These are phyloP conservation scores for Dictyostelium discoideum DNA, from an alignment of 78 protist species.

Conservation along the genomic window DNA sequence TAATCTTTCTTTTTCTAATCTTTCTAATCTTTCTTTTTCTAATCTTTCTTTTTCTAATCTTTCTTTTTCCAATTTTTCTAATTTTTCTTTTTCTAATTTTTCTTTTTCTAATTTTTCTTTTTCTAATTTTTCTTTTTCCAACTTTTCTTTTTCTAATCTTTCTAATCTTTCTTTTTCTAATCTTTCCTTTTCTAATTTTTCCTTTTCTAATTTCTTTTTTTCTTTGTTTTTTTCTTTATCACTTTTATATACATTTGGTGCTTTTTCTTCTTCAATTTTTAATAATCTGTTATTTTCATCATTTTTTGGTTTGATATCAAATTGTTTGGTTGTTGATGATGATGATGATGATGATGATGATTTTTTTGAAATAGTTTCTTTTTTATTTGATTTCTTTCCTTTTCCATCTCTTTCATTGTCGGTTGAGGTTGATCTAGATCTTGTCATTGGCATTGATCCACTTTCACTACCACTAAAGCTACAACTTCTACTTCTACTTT, in stretches of 20 bases:
- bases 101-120: background rate
- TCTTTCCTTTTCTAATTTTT: background rate
- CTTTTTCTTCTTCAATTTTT: too few species aligned
- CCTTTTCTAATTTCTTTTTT: background rate
- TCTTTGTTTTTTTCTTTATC: too few species aligned
- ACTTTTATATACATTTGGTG: background rate
- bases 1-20: too few species aligned
- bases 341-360: background rate
- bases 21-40: background rate
- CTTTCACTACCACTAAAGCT: background rate
- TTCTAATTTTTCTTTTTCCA: background rate
- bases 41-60: background rate
- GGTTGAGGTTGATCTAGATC: background rate
- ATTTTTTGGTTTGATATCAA: background rate
- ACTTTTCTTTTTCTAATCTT: too few species aligned
- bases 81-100: too few species aligned
- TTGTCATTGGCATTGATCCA: background rate
- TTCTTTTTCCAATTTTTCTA: background rate
- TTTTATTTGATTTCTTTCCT: background rate
- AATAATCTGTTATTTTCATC: background rate
- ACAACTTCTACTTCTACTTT: background rate
- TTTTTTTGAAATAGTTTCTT: background rate
- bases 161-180: background rate
- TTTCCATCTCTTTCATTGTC: background rate
- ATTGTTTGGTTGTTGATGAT: too few species aligned